Conservation (phyloP, 2,329 filamentous ascomycete species). For the Penicillium sp. region DNA sequence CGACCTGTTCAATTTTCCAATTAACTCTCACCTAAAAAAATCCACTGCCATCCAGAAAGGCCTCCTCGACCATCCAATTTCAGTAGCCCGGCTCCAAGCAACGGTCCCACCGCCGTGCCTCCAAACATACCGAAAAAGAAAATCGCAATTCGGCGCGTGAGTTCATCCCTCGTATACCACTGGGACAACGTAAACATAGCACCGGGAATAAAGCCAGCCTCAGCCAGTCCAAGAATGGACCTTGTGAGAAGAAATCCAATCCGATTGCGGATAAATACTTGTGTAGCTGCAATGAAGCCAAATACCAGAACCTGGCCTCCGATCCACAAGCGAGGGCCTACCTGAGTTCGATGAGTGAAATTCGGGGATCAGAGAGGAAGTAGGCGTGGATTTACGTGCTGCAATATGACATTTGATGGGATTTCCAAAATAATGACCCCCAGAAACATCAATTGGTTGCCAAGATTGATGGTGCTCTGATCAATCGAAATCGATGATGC, state of each 20-base stretch:
- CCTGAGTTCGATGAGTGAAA: conserved; percentile 24
- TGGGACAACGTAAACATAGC: conserved; percentile 57
- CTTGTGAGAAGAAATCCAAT: conserved; percentile 52
- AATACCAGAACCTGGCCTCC: conserved; percentile 55
- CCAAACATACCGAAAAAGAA: conserved; percentile 61
- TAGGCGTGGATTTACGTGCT: conserved; percentile 15
- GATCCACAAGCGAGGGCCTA: conserved; percentile 56
- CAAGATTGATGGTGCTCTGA: conserved; percentile 56
- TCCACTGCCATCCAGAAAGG: conserved; percentile 56
- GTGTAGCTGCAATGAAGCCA: conserved; percentile 52
- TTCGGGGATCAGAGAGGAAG: not conserved
- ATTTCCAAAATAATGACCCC: conserved; percentile 57
- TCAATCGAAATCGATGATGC: conserved; percentile 48
- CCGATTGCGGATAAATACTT: conserved; percentile 49
- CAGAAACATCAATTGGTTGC: conserved; percentile 59
- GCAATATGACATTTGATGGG: conserved; percentile 52
- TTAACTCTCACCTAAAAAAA: conserved; percentile 49
- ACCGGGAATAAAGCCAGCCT: conserved; percentile 59
- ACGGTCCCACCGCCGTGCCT: conserved; percentile 54
- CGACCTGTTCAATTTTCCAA: not conserved
- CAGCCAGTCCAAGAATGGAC: conserved; percentile 52
- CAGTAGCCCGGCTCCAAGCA: conserved; percentile 55
- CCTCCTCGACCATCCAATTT: conserved; percentile 48
- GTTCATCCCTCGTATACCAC: conserved; percentile 55
- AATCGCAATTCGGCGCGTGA: conserved; percentile 53